Evolutionary conservation across 805 yeast species (phyloP).

Genomic region (Jamesozyma hellenica): DNA sequence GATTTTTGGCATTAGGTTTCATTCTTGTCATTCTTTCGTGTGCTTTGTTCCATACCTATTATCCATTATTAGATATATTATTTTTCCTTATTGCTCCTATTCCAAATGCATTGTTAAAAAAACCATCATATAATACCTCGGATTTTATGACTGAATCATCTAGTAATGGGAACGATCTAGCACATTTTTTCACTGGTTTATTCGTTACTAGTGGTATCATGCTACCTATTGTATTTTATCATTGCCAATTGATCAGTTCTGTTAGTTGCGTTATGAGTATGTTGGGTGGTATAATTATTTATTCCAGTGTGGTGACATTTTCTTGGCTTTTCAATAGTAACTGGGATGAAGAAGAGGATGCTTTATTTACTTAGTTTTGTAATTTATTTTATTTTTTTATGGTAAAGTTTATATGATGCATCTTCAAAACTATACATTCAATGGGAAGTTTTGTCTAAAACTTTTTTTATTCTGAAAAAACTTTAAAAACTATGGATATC

Average conservation of each 20-base stretch:
- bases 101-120: constrained; percentile 53
- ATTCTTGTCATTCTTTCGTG: constrained; percentile 80
- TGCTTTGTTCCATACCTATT: constrained; percentile 82
- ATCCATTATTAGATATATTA: constrained; percentile 67
- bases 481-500: too few relatives aligned
- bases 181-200: constrained; percentile 69
- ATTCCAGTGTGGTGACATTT: constrained; percentile 73
- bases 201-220: constrained; percentile 66
- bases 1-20: constrained; percentile 76
- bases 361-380: constrained; percentile 26
- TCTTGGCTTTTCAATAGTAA: constrained; percentile 53
- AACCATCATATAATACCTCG: constrained; percentile 35
- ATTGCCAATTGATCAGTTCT: constrained; percentile 58
- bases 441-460: too few relatives aligned
- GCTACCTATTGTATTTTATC: constrained; percentile 68
- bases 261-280: constrained; percentile 70
- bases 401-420: too few relatives aligned
- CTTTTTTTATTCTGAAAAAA: too few relatives aligned
- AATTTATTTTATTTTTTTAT: too few relatives aligned
- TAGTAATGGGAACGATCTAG: constrained; percentile 53
- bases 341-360: constrained; percentile 34
- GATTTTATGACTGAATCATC: constrained; percentile 57
- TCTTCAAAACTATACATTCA: too few relatives aligned
- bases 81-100: constrained; percentile 61
- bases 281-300: constrained; percentile 75